phyloP scores from a whole-genome alignment of 345 rosid genomes.

The Eucalyptus decipiens region DNA sequence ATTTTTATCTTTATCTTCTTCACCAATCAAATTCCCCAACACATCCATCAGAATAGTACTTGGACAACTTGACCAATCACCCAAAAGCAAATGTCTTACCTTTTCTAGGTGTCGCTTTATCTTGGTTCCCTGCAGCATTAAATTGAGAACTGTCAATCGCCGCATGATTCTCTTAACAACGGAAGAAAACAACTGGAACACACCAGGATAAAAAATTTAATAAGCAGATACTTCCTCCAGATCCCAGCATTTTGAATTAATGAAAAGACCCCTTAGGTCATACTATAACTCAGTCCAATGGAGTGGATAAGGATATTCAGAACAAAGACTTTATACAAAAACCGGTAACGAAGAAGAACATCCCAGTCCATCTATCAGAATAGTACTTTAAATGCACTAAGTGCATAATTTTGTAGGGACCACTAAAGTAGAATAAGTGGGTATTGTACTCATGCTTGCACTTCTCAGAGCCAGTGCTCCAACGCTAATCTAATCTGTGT shows the following conservation, averaged over 20 bases:
- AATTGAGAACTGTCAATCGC: slow-evolving; percentile 4
- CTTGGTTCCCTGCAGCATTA: slow-evolving; percentile 5
- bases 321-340: not conserved
- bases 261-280: not conserved
- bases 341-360: not conserved
- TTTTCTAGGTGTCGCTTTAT: not conserved
- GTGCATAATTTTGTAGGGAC: not conserved
- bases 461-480: not conserved
- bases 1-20: not conserved
- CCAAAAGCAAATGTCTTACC: slow-evolving; percentile 8
- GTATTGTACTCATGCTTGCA: not conserved
- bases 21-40: no score
- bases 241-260: not conserved
- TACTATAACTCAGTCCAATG: not conserved
- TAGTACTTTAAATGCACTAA: not conserved
- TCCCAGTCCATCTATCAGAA: not conserved
- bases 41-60: no score
- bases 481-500: not conserved
- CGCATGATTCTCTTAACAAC: not conserved
- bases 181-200: not conserved
- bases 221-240: not conserved
- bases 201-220: not conserved
- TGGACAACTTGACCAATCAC: not conserved
- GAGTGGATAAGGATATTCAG: not conserved
- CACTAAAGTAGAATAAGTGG: not conserved